phyloP scores from a whole-genome alignment of 441 rosid genomes.

The Gossypium armourianum region DNA sequence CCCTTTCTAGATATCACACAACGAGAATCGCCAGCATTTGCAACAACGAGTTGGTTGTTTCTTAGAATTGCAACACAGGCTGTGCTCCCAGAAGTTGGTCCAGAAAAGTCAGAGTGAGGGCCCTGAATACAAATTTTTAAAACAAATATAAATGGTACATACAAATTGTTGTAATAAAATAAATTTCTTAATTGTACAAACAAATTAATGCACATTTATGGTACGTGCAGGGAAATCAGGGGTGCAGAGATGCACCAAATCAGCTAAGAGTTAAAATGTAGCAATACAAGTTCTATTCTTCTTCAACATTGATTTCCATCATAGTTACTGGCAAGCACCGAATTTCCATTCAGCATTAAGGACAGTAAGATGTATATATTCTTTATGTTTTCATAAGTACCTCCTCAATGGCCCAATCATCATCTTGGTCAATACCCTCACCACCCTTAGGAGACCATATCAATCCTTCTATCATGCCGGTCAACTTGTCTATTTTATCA shows the following conservation, averaged over 20 bases:
- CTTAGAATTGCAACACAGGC: conserved; percentile 65
- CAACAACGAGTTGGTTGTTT: conserved; percentile 57
- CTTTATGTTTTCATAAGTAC: conserved; percentile 26
- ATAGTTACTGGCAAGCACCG: background rate
- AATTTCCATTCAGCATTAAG: background rate
- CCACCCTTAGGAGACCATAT: conserved; percentile 78
- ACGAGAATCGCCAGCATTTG: conserved; percentile 91
- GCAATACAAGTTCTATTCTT: background rate
- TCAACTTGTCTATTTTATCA: conserved; percentile 69
- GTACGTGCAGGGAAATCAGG: background rate
- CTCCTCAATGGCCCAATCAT: conserved; percentile 73
- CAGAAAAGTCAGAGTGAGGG: conserved; percentile 78
- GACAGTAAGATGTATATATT: background rate
- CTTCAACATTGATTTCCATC: background rate
- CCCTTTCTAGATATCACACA: conserved; percentile 79
- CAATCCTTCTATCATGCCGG: conserved; percentile 82
- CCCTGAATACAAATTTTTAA: conserved; percentile 34
- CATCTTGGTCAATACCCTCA: conserved; percentile 36
- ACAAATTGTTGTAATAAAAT: conserved; percentile 1
- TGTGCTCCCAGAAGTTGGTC: conserved; percentile 74
- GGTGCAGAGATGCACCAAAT: background rate
- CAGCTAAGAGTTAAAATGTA: background rate
- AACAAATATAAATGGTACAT: background rate
- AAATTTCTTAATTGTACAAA: background rate
- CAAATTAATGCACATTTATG: background rate